These are phyloP conservation scores for Fusarium lateritium DNA, from an alignment of 2,329 filamentous ascomycete genomes.

Conservation along the genomic window DNA sequence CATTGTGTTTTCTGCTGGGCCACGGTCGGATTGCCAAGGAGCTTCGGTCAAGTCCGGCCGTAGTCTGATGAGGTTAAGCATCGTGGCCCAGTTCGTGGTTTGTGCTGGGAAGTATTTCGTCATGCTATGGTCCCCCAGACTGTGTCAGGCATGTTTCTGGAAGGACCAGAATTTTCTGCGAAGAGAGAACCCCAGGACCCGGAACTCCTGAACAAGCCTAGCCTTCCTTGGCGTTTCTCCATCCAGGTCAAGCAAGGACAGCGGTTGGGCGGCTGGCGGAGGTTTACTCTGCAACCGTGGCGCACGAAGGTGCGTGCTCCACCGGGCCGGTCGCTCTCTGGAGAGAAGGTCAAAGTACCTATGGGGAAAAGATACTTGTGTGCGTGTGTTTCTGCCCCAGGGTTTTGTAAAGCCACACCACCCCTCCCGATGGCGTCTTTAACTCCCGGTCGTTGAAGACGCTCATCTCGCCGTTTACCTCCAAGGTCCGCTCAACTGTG, in stretches of 20 bases:
- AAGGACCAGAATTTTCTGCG: slow-evolving; percentile 49
- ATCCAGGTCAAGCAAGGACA: slow-evolving; percentile 33
- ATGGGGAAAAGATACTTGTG: slow-evolving; percentile 51
- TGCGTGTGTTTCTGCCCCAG: slow-evolving; percentile 38
- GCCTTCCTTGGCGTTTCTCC: slow-evolving; percentile 33
- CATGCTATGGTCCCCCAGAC: slow-evolving; percentile 40
- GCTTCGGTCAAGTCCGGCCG: slow-evolving; percentile 50
- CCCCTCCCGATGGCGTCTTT: slow-evolving; percentile 18
- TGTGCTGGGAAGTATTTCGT: slow-evolving; percentile 41
- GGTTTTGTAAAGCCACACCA: slow-evolving; percentile 51
- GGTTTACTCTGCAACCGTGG: slow-evolving; percentile 34
- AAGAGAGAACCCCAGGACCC: slow-evolving; percentile 27
- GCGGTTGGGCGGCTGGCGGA: slow-evolving; percentile 39
- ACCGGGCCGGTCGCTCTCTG: slow-evolving; percentile 46
- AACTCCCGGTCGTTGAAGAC: background rate
- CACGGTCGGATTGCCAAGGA: slow-evolving; percentile 47
- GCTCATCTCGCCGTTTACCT: slow-evolving; percentile 7
- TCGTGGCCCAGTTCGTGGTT: slow-evolving; percentile 29
- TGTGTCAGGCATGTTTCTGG: slow-evolving; percentile 50
- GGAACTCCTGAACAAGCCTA: slow-evolving; percentile 30
- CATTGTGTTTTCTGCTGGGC: slow-evolving; percentile 42
- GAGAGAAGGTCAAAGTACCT: slow-evolving; percentile 46
- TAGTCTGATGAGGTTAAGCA: slow-evolving; percentile 44
- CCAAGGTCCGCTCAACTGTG: slow-evolving; percentile 2
- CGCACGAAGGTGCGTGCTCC: slow-evolving; percentile 37